Evolutionary conservation across 352 stramenopile species (phyloP), one percentile per base, ranked within the genome.

Genomic region (Globisporangium recalcitrans): DNA sequence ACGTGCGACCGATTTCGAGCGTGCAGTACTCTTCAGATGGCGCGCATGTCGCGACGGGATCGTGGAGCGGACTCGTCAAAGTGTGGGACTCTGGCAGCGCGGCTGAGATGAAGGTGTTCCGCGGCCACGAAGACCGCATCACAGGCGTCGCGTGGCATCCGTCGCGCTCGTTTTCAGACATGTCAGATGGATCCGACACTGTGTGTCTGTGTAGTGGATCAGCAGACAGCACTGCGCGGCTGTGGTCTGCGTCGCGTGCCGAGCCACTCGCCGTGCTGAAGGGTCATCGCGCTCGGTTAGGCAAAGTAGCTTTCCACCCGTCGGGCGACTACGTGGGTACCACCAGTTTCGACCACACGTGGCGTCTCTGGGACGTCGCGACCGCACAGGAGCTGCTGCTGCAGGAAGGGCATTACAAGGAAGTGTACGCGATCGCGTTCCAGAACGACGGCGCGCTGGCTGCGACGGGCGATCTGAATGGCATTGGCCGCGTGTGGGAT

Each of bases 361-460:
- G 96, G 96, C 79, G 97, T n/a, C 79, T 99, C 16, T 99, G 96
- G 96, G 96, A 99, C 71, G 80, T 98, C 14, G 87, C 97, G 34
- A 97, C 90, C 1, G 85, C 80, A 8, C 80, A 90, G 44, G 91
- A 97, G 62, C 71, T 98, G 49, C 68, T 99, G 36, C 64, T 99
- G 14, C 97, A 99, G 70, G 97, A 99, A 86, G 97, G 97, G 1
- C 96, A 99, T 71, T 95, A 88, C 65, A 91, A 88, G 63, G 93
- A 98, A 64, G 86, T 97, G 29, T 98, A 98, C 68, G 93, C 93
- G 21, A 90, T 99, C 60, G 87, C 90, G 14, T 98, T 98, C 74
- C 97, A 99, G 72, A 77, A 72, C 8, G 97, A 99, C 71, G 97
- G 96, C 44, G 89, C 91, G 16, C 77, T 99, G 1, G 82, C 79